Conservation (phyloP, 2,329 filamentous ascomycete species). For the Penicillium sp. region DNA sequence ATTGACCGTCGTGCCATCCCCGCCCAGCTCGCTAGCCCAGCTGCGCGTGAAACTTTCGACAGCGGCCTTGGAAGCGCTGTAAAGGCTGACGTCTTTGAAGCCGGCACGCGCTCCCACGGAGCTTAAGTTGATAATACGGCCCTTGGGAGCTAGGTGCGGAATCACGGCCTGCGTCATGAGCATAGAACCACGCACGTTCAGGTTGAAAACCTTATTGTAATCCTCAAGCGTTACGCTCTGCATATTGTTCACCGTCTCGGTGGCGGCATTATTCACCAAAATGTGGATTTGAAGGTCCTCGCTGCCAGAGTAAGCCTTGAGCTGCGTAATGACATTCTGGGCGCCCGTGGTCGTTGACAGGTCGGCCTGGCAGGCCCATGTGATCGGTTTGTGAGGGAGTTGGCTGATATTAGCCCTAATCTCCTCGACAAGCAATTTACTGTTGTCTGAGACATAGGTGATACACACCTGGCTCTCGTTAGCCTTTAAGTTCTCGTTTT, state of each 20-base stretch:
- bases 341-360: no score
- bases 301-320: no score
- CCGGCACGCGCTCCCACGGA: no score
- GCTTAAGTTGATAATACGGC: no score
- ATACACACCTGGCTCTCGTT: not conserved
- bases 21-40: not conserved
- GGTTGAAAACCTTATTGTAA: not conserved
- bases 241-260: not conserved
- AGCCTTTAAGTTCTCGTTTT: not conserved
- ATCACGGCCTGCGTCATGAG: not conserved
- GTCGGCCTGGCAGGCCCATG: no score
- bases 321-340: no score
- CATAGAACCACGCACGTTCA: not conserved
- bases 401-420: not conserved
- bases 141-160: not conserved
- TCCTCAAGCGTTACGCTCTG: not conserved
- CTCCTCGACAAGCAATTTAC: not conserved
- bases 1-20: not conserved
- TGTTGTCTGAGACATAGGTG: not conserved
- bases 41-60: not conserved
- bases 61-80: not conserved
- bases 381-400: no score
- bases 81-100: not conserved
- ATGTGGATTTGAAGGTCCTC: no score
- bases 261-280: no score